Conservation (phyloP, 352 stramenopile genomes). For the Pythium utonaiense region DNA sequence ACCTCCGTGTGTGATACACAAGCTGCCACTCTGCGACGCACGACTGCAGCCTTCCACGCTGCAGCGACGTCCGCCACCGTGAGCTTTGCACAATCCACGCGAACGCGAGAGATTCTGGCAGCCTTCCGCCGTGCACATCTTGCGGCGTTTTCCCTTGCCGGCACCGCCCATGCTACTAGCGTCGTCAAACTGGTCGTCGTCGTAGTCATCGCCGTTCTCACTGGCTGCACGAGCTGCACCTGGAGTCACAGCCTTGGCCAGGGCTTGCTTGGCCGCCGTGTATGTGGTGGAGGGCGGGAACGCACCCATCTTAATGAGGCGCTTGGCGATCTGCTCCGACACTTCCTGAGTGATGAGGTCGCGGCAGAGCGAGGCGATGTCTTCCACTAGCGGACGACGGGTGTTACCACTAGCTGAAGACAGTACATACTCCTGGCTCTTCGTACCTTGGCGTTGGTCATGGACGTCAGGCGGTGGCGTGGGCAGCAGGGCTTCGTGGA, state of each 20-base stretch:
- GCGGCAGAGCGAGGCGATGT: slow-evolving; percentile 75
- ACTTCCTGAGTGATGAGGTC: slow-evolving; percentile 74
- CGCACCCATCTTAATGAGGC: slow-evolving; percentile 20
- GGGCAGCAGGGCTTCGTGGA: slow-evolving; percentile 71
- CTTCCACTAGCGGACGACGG: slow-evolving; percentile 58
- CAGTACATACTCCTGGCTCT: slow-evolving; percentile 57
- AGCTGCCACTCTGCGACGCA: slow-evolving; percentile 72
- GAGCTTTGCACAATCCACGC: slow-evolving; percentile 72
- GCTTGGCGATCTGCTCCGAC: slow-evolving; percentile 17
- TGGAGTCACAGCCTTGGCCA: not conserved
- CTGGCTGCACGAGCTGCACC: not conserved
- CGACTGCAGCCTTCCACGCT: slow-evolving; percentile 76
- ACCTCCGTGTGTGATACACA: slow-evolving; percentile 82
- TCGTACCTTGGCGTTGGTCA: slow-evolving; percentile 55
- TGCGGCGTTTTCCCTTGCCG: slow-evolving; percentile 63
- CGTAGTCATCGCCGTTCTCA: slow-evolving; percentile 18
- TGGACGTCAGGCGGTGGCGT: slow-evolving; percentile 60
- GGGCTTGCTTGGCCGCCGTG: not conserved
- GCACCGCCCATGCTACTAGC: slow-evolving; percentile 16
- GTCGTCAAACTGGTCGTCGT: slow-evolving; percentile 26
- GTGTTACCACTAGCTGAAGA: slow-evolving; percentile 26
- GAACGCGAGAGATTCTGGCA: slow-evolving; percentile 78
- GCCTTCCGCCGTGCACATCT: slow-evolving; percentile 76
- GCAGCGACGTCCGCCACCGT: slow-evolving; percentile 70
- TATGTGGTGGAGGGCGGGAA: slow-evolving; percentile 6